Evolutionary conservation across 768 basidiomycete genomes (phyloP).

Genomic region (Mycena belliarum): DNA sequence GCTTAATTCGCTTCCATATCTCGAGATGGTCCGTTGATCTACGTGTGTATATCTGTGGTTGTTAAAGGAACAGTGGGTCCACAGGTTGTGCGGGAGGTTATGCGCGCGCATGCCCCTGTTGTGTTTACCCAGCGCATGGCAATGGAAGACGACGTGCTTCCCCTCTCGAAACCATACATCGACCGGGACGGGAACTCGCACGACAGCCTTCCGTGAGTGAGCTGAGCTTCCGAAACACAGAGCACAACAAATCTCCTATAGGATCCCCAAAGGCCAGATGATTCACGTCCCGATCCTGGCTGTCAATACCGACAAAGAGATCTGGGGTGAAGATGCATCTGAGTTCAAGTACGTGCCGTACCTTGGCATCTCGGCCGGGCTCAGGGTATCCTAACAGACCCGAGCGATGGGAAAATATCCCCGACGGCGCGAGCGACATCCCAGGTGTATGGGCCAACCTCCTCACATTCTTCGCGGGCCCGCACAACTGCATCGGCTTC

Average conservation of each 20-base stretch:
- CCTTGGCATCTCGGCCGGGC: too few relatives aligned
- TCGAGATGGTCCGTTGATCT: conserved; percentile 33
- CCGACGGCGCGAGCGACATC: conserved; percentile 44
- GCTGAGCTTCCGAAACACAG: too few relatives aligned
- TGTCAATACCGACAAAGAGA: conserved; percentile 48
- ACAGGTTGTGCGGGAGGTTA: conserved; percentile 53
- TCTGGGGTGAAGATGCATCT: conserved; percentile 67
- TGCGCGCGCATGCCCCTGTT: conserved; percentile 58
- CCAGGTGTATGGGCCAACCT: conserved; percentile 65
- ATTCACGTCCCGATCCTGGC: conserved; percentile 50
- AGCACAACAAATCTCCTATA: conserved; percentile 13
- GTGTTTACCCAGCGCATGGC: conserved; percentile 43
- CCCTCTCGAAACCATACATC: conserved; percentile 45
- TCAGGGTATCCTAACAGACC: too few relatives aligned
- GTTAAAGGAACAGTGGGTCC: too few relatives aligned
- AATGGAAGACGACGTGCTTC: conserved; percentile 53
- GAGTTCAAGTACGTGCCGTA: conserved; percentile 55
- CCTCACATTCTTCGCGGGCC: conserved; percentile 60
- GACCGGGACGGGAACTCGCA: conserved; percentile 43
- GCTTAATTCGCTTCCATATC: conserved; percentile 37
- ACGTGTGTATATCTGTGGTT: not conserved
- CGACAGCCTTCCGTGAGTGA: conserved; percentile 32
- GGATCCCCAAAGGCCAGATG: conserved; percentile 45
- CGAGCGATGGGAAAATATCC: conserved; percentile 58
- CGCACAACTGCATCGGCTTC: conserved; percentile 8